Evolutionary conservation across 2,329 filamentous ascomycete genomes (phyloP), one percentile per base, ranked within the genome.

Genomic region (Diaporthe vexans): DNA sequence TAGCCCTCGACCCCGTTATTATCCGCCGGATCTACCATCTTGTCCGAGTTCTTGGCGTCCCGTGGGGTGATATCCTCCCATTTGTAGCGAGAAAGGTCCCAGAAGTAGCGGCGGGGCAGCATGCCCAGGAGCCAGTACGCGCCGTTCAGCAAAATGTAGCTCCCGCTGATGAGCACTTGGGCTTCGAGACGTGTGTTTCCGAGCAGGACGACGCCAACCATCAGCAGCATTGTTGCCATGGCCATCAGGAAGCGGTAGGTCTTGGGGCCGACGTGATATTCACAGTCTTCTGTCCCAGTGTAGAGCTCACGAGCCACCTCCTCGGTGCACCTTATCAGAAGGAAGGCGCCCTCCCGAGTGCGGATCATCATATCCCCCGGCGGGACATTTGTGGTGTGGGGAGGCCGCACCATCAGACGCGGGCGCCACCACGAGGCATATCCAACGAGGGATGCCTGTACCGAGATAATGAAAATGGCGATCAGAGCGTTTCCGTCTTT

Each of bases 271-370:
- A 91, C 86, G 33, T 85, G 83, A 77, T 92, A 92, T 37, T 86
- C 79, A 80, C 91, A 92, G 77, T 89, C 87, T 77, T 92, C 90
- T 0, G 88, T 91, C 21, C 89, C 89, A 0, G 86, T 87, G 80
- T 92, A 92, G 0, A 92, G 84, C 79, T 92, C 90, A n/a, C 91
- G 85, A 1, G 90, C 88, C 2, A 92, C 87, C 43, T 90, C 87
- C 79, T 92, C 90, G 7, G 86, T 85, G 78, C 90, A 91, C 59
- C 84, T 83, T 21, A 92, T 82, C 9, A 91, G 82, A 2, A 92
- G 79, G 76, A 92, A 91, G 1, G 88, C 90, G 1, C 90, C 90
- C 77, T 89, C 87, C 8, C 89, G 86, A 0, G 90, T 92, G 37
- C 88, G 86, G 72, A 92, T 91, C 37, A 91, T 86, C n/a, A 92